Evolutionary conservation across 441 rosid genomes (phyloP).

Genomic region (Caryocar brasiliense): DNA sequence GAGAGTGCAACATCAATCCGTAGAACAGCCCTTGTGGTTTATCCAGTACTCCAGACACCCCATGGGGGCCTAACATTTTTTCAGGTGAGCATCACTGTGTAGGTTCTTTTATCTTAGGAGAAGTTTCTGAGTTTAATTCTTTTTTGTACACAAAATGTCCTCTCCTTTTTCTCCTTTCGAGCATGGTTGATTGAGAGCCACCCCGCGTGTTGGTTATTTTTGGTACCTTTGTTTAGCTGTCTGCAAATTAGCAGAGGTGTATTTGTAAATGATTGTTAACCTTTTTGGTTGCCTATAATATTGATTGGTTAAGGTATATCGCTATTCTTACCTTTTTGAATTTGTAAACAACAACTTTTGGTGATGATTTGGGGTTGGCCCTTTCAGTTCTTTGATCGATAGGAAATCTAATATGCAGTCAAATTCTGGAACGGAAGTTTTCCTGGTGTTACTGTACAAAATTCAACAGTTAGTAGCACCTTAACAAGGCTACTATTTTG

Average conservation of each 20-base stretch:
- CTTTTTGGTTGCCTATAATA: not conserved
- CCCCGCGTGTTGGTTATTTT: slow-evolving; percentile 9
- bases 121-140: slow-evolving; percentile 19
- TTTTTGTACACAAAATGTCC: slow-evolving; percentile 28
- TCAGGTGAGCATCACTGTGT: slow-evolving; percentile 23
- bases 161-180: not conserved
- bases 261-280: slow-evolving; percentile 28
- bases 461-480: too few species aligned
- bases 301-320: not conserved
- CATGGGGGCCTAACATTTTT: slow-evolving; percentile 10
- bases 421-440: too few species aligned
- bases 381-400: too few species aligned
- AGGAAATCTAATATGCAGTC: too few species aligned
- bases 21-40: slow-evolving; percentile 13
- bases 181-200: slow-evolving; percentile 9
- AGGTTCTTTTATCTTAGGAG: slow-evolving; percentile 7
- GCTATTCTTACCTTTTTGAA: not conserved
- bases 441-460: too few species aligned
- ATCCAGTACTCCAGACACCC: not conserved
- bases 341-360: not conserved
- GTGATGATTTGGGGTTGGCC: too few species aligned
- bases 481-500: too few species aligned
- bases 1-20: slow-evolving; percentile 88
- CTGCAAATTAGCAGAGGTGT: slow-evolving; percentile 19
- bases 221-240: not conserved